A percentile compares a stretch with the other conserved stretches of the same genome.
Evolutionary conservation across 129 eudicot genomes (phyloP).

Genomic region (Saussurea involucrata): DNA sequence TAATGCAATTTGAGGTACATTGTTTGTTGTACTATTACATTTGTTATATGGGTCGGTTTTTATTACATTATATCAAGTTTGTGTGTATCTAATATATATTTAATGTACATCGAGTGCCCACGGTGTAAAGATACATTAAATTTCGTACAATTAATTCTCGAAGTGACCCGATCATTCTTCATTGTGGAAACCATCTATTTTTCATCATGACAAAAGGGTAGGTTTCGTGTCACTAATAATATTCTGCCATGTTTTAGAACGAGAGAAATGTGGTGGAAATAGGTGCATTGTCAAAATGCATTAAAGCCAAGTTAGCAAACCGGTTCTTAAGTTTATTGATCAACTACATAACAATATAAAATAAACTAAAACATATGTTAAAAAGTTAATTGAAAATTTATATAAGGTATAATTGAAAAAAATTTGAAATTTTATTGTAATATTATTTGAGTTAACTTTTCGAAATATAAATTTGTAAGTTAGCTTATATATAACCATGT

Average conservation of each 20-base stretch:
- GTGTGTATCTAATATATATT: background rate
- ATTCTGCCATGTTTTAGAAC: background rate
- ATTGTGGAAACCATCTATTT: background rate
- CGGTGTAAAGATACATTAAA: background rate
- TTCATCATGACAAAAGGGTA: background rate
- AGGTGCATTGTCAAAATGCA: background rate
- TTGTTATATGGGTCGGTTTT: background rate
- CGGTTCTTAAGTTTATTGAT: background rate
- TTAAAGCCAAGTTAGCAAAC: background rate
- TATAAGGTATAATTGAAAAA: too few species aligned
- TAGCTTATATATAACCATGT: too few species aligned
- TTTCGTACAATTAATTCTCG: background rate
- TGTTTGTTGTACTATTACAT: background rate
- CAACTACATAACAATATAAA: too few species aligned
- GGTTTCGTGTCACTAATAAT: background rate
- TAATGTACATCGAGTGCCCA: background rate
- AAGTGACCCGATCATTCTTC: background rate
- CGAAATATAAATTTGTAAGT: too few species aligned
- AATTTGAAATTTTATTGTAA: too few species aligned
- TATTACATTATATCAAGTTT: background rate
- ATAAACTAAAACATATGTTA: too few species aligned
- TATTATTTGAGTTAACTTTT: too few species aligned
- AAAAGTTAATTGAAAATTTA: too few species aligned
- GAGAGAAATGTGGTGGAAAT: background rate
- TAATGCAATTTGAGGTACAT: conserved; percentile 4